phyloP scores from a whole-genome alignment of 106 monocot species.

The Allium sativum region DNA sequence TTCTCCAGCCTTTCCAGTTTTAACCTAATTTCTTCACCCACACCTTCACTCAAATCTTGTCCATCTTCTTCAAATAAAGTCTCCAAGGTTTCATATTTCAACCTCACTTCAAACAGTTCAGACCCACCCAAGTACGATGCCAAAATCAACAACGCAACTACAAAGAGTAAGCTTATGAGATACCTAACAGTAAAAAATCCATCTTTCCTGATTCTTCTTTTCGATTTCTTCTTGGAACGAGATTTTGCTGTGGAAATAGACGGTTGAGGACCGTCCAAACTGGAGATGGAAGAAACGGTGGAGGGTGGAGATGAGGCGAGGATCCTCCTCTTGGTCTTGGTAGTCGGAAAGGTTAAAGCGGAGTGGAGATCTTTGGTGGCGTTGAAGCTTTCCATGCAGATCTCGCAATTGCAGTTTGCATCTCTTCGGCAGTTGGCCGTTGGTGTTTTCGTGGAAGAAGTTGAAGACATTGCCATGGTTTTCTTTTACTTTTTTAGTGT shows the following conservation, averaged over 20 bases:
- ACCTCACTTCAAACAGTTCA: constrained; percentile 14
- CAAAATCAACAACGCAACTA: constrained; percentile 7
- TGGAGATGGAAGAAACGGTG: constrained; percentile 12
- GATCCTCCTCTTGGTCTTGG: not conserved
- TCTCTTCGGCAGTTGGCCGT: constrained; percentile 58
- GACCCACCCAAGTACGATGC: constrained; percentile 23
- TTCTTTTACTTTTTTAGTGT: not conserved
- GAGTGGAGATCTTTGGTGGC: constrained; percentile 74
- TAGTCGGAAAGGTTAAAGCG: not conserved
- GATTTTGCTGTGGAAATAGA: constrained; percentile 39
- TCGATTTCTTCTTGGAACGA: constrained; percentile 5
- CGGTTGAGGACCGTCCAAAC: not conserved
- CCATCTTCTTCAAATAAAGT: too few species aligned
- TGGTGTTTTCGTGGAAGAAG: constrained; percentile 5
- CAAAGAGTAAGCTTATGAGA: not conserved
- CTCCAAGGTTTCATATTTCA: not conserved
- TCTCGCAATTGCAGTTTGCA: constrained; percentile 77
- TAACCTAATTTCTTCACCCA: constrained; percentile 26
- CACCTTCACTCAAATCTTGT: constrained; percentile 25
- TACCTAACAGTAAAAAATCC: not conserved
- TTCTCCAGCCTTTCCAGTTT: constrained; percentile 18
- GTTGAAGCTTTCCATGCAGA: constrained; percentile 82
- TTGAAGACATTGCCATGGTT: not conserved
- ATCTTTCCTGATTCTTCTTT: constrained; percentile 7
- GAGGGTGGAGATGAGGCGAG: not conserved